Evolutionary conservation across 805 yeast genomes (phyloP), one percentile per base, ranked within the genome.

Genomic region (Kuraishia capsulata): DNA sequence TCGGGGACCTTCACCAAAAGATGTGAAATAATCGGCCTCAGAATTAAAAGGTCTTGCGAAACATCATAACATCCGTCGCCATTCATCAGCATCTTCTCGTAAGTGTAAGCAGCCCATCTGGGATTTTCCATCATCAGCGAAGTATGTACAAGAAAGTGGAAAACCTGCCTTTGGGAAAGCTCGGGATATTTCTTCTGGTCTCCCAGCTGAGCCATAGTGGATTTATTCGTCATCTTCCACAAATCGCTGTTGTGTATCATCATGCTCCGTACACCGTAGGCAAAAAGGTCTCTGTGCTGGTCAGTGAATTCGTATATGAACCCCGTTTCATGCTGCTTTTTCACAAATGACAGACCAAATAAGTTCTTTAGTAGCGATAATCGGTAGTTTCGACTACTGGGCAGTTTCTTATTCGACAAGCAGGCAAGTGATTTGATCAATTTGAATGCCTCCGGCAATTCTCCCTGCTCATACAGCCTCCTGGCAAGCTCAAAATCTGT

Each of bases 1-100:
- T 20, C 16, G 11, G 45, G 45, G 19, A 31, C 38, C 20, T 33
- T 24, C 10, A 42, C 39, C 31, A 42, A 24, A 26, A 42, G 37
- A 2, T 42, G 34, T 11, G 24, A 28, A 10, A 38, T 33, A n/a
- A 40, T 42, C 14, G 30, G 30, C 4, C 17, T 20, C 13, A 42
- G n/a, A 4, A 42, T 10, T 21, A 38, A 38, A n/a, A 36, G 34
- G 19, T 42, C 31, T n/a, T n/a, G n/a, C n/a, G n/a, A n/a, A n/a
- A n/a, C n/a, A n/a, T n/a, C 33, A 32, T 18, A 36, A 25, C 20
- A 36, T 20, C 24, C 32, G 19, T 16, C 23, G 18, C 23, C 11
- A 6, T 8, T 18, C n/a, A 16, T 14, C 17, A 8, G 4, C 4
- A 18, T 13, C 20, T 18, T 11, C 23, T 18, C n/a, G 8, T 18